phyloP scores from a whole-genome alignment of 306 rosid species.

The Biancaea sappan region DNA sequence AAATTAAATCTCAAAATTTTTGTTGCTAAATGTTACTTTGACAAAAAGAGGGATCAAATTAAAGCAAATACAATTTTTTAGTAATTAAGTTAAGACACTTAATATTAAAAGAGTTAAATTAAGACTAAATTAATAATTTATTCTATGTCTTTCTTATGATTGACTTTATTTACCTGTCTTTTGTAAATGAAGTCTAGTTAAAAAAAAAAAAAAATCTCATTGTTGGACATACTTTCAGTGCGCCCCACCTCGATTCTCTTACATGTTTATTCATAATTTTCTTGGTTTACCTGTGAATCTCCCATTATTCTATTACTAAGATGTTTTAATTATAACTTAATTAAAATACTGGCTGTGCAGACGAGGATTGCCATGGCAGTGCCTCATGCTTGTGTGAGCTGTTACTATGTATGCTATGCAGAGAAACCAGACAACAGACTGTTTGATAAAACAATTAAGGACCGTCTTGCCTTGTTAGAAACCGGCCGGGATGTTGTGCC shows the following conservation, averaged over 20 bases:
- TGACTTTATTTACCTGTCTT: no score
- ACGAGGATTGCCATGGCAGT: constrained; percentile 96
- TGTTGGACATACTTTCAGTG: no score
- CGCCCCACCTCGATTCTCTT: background rate
- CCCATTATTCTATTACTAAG: background rate
- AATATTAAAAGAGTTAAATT: no score
- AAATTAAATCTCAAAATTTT: no score
- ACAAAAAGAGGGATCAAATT: no score
- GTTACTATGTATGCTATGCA: constrained; percentile 92
- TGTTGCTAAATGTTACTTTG: no score
- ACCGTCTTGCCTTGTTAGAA: constrained; percentile 58
- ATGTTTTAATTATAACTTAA: constrained; percentile 10
- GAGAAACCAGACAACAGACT: constrained; percentile 66
- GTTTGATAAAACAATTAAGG: constrained; percentile 73
- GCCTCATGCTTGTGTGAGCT: constrained; percentile 95
- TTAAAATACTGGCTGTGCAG: constrained; percentile 47
- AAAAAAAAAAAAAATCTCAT: no score
- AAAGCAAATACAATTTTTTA: no score
- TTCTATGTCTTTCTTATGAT: no score
- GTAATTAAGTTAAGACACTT: no score
- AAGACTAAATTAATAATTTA: no score
- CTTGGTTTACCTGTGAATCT: background rate
- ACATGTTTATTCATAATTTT: background rate
- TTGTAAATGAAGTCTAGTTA: no score
- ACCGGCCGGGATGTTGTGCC: constrained; percentile 53